phyloP scores from a whole-genome alignment of 305 asterid genomes.

The Striga hermonthica region DNA sequence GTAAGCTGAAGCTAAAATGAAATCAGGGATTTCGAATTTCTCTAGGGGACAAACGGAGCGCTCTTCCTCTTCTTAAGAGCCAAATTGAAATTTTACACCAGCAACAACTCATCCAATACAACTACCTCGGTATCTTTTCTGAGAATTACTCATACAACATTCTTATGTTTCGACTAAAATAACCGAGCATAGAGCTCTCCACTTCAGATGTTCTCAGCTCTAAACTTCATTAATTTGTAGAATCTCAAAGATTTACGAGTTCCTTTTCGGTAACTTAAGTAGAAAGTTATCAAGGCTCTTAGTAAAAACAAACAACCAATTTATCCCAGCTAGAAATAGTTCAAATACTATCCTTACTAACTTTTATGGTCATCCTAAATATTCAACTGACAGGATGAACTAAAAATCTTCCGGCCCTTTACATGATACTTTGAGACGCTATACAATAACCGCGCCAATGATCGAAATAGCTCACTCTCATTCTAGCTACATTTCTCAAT shows the following conservation, averaged over 20 bases:
- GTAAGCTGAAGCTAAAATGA: conserved; percentile 5
- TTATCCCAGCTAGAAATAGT: neutral
- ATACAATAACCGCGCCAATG: neutral
- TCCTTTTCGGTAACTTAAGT: too few relatives aligned
- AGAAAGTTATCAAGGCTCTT: too few relatives aligned
- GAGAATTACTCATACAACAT: too few relatives aligned
- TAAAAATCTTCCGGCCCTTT: neutral
- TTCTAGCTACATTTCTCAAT: neutral
- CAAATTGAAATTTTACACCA: too few relatives aligned
- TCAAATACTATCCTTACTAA: conserved; percentile 1
- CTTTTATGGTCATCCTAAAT: conserved; percentile 11
- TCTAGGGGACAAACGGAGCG: too few relatives aligned
- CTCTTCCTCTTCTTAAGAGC: too few relatives aligned
- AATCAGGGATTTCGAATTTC: neutral
- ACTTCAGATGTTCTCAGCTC: conserved; percentile 4
- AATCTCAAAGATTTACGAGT: too few relatives aligned
- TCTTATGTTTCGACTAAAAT: too few relatives aligned
- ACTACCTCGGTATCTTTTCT: too few relatives aligned
- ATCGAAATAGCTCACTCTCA: conserved; percentile 18
- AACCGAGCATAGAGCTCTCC: conserved; percentile 5
- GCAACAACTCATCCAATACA: too few relatives aligned
- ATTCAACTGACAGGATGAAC: neutral
- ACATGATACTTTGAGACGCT: neutral
- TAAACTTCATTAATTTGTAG: neutral
- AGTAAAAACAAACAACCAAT: too few relatives aligned